Base-by-base conservation (phyloP, 2,329 filamentous ascomycete species). In the Clonostachys sp. region DNA sequence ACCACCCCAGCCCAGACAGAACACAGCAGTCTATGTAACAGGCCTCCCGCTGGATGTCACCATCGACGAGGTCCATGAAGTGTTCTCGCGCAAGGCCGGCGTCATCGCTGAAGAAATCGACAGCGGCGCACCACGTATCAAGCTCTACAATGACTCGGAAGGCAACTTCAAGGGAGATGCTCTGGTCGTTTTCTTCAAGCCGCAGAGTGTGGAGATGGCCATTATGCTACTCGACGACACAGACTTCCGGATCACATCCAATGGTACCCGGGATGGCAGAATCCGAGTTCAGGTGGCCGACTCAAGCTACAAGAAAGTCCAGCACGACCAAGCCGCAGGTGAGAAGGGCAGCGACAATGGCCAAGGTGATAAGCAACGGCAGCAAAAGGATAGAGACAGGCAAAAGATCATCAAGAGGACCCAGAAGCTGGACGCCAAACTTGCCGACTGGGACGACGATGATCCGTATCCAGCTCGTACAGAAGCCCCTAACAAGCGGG, bases 391-490 rank as follows among this genome's bases (percentile, higher is more conserved):
- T 57, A 81, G 81, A 52, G 89, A 95, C 53, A 89, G 92, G 66
- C 84, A 87, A 64, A 95, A 95, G 71, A 87, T 95, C 50, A 95
- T 95, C 62, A 87, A 84, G 66, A 91, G 91, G 67, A 92, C 89
- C 0, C 88, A 96, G 64, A 94, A 92, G 63, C 76, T 97, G 57
- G 89, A 92, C 59, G 92, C 90, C 44, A 91, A 92, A 68, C 81
- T 97, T 34, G 87, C 91, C 5, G 91, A 97, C 65, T 99, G 94
- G 94, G 88, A 90, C 60, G 92, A 96, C 60, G 91, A 97, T 62
- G 86, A 92, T 47, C 80, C 86, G 24, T 79, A 70, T 51, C 74
- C 62, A 5, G 60, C 55, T 2, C 53, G 57, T 35, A 54, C 58
- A 10, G 75, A 77, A n/a, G 75, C 65, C 10, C 62, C 60, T 40